Percentiles rank a stretch among this genome's conserved stretches.
Evolutionary conservation across 192 early-diverging fungal genomes (phyloP).

Genomic region (Rhizophagus sp.): DNA sequence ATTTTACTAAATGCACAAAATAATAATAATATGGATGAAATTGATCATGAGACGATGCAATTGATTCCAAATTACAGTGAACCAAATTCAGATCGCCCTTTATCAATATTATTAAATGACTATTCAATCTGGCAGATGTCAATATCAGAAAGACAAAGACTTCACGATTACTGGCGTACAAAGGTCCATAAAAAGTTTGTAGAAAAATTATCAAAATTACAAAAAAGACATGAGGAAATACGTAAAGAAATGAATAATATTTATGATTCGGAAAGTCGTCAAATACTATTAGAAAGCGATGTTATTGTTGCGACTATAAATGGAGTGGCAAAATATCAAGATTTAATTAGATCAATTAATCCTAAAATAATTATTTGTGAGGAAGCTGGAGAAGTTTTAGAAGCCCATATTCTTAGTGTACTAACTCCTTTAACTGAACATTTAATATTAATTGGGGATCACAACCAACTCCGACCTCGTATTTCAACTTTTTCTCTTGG

Average conservation of each 20-base stretch:
- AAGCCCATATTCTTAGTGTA: conserved; percentile 53
- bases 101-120: background rate
- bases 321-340: conserved; percentile 55
- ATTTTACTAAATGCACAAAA: too few species aligned
- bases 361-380: conserved; percentile 59
- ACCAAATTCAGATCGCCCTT: background rate
- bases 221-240: background rate
- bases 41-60: background rate
- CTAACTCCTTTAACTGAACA: conserved; percentile 51
- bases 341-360: conserved; percentile 30
- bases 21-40: background rate
- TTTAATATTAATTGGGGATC: conserved; percentile 49
- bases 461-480: conserved; percentile 25
- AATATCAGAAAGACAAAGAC: conserved; percentile 36
- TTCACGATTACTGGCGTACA: conserved; percentile 41
- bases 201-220: conserved; percentile 26
- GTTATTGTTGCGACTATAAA: conserved; percentile 63
- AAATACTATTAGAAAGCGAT: conserved; percentile 30
- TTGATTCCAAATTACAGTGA: background rate
- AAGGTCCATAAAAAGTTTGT: conserved; percentile 33
- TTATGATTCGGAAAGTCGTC: conserved; percentile 37
- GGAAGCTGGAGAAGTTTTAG: conserved; percentile 60
- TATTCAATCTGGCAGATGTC: conserved; percentile 54
- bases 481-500: conserved; percentile 13
- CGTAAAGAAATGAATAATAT: conserved; percentile 30